phyloP scores from a whole-genome alignment of 805 yeast species.

The Suhomyces vadensis region DNA sequence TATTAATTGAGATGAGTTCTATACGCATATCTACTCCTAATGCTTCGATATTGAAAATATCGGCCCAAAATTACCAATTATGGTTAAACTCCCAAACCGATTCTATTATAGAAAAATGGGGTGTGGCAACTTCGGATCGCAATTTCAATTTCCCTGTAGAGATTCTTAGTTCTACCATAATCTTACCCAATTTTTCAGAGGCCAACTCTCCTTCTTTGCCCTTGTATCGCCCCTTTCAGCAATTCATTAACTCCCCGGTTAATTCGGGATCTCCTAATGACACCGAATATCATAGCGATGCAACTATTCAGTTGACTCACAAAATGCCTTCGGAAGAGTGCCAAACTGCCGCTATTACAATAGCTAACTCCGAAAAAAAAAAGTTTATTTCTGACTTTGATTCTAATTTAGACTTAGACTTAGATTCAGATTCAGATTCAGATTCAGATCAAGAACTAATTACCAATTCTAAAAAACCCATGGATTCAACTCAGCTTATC shows the following conservation, averaged over 20 bases:
- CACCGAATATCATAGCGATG: conserved; percentile 1
- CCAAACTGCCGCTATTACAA: neutral
- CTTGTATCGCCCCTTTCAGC: neutral
- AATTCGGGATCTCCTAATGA: neutral
- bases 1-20: conserved; percentile 12
- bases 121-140: conserved; percentile 39
- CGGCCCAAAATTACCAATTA: conserved; percentile 13
- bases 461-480: neutral
- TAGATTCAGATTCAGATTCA: neutral
- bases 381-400: conserved; percentile 12
- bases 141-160: conserved; percentile 34
- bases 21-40: conserved; percentile 18
- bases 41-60: conserved; percentile 25
- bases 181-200: conserved; percentile 9
- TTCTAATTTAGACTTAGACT: conserved; percentile 18
- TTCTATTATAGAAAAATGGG: conserved; percentile 46
- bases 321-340: neutral
- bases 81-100: conserved; percentile 30
- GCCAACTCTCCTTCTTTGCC: neutral
- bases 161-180: conserved; percentile 36
- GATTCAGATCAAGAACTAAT: conserved; percentile 18
- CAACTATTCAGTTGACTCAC: neutral
- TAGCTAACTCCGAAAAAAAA: neutral
- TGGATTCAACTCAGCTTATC: too few relatives aligned
- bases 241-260: neutral